Base-by-base conservation (phyloP, 176 grass and related monocot genomes). In the Puccinellia tenuiflora region DNA sequence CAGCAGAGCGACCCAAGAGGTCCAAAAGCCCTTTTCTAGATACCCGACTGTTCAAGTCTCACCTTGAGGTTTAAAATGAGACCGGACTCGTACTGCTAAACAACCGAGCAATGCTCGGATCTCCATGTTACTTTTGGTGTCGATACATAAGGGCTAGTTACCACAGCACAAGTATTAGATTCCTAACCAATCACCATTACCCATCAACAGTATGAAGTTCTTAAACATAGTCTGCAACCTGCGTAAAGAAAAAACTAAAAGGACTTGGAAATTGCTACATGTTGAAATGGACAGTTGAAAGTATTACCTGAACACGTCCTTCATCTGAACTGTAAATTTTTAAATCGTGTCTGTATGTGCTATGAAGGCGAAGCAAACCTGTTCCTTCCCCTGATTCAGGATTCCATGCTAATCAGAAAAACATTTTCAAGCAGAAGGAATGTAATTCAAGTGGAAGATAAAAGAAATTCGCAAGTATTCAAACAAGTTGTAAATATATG, bases 311-410 rank as follows among this genome's bases (percentile, higher is more conserved):
- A 52, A 99, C 96, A 68, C 96, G 93, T 22, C 96, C 96, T 80
- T 99, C 96, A 70, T 99, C 96, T 69, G 96, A 99, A 84, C 96
- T 99, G 83, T 99, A 99, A 81, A 99, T 99, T 87, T 99, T 99
- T 38, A 99, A 76, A 99, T 99, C 96, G 75, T 99, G 96, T 42
- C 96, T 94, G 69, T 96, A 96, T 29, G 96, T 99, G 81, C 96
- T 99, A 96, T 99, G 96, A 80, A 99, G 96, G 30, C 96, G 96
- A 93, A 99, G 96, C 78, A 99, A 87, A 67, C 96, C 96, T 73
- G 96, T 92, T 77, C 96, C 96, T 86, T 99, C 96, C 85, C 96
- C 96, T 99, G 85, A 87, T 52, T 85, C 45, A 75, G 53, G 9
- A 81, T 30, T 51, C 16, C 38, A 37, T 50, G 4, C 52, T 54